phyloP scores from a whole-genome alignment of 2,329 filamentous ascomycete species.

The Fragosphaeria purpurea region DNA sequence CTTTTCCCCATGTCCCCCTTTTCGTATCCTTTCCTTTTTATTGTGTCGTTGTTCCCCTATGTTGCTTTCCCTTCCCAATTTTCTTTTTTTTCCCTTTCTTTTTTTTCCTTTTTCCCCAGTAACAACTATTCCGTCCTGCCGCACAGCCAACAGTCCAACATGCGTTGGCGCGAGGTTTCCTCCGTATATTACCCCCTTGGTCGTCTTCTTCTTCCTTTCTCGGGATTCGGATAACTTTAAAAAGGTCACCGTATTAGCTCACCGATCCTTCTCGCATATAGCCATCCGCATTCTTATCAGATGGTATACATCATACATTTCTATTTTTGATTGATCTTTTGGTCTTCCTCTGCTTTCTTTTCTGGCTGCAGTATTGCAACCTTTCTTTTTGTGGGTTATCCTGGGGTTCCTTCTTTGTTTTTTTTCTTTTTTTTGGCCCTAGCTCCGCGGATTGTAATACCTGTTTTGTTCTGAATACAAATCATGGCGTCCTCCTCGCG shows the following conservation, averaged over 20 bases:
- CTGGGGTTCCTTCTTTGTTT: too few relatives aligned
- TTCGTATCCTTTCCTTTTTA: not conserved
- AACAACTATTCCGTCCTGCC: not conserved
- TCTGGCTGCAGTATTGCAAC: too few relatives aligned
- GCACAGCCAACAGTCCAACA: conserved; percentile 3
- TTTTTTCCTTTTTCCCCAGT: not conserved
- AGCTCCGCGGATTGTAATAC: too few relatives aligned
- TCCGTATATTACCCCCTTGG: not conserved
- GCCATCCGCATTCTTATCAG: not conserved
- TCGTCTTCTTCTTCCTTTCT: not conserved
- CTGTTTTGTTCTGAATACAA: too few relatives aligned
- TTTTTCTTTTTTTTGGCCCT: too few relatives aligned
- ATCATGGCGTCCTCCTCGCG: conserved; percentile 30
- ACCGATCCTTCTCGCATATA: not conserved
- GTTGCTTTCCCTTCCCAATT: not conserved
- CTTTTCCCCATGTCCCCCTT: not conserved
- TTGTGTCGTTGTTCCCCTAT: not conserved
- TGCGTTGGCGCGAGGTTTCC: conserved; percentile 8
- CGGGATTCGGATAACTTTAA: conserved; percentile 4
- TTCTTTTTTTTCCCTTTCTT: conserved; percentile 1
- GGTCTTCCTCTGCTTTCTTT: not conserved
- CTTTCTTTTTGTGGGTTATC: too few relatives aligned
- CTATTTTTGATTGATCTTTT: not conserved
- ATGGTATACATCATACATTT: not conserved
- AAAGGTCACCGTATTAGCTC: not conserved